Evolutionary conservation across 371 early-diverging fungal genomes (phyloP), one percentile per base, ranked within the genome.

Genomic region (Lichtheimia ornata): DNA sequence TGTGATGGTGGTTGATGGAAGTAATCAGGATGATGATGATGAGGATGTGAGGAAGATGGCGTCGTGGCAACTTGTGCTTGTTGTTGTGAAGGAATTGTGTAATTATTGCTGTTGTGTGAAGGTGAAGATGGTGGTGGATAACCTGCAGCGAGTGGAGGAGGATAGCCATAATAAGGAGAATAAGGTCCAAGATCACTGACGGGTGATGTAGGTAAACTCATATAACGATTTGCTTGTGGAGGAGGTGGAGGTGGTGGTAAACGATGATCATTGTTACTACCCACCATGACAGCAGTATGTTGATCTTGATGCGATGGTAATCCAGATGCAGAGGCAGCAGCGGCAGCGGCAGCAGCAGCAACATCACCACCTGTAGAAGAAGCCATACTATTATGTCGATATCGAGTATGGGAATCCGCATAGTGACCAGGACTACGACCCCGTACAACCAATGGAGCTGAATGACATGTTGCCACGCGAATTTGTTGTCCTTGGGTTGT

Each of bases 361-460:
- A 9, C 35, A 35, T 11, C 11, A 35, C 35, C 35, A 6, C 35
- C 35, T 35, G 47, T n/a, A 47, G 45, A 45, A 45, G 47, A 18
- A 6, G 47, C 22, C 47, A 47, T 47, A 11, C 47, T 22, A 22
- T 47, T 60, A 22, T 60, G 60, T 2, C 53, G 35, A n/a, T 60
- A 60, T 17, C 60, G 60, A 17, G 60, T 60, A 53, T 60, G 60
- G 15, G 60, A 60, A 53, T 88, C 87, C 15, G 82, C 76, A 53
- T 94, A 94, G 60, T 94, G 94, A n/a, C 93, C 91, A 0, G 95
- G 94, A 40, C 91, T 88, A 27, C 94, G 83, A 17, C 95, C 94
- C 28, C 95, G 83, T 3, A 94, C 95, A 4, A 94, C 92, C n/a
- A 94, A 69, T 7, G 88, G 84, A 20, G 88, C 82, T 1, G 92